Base-by-base conservation (phyloP, 2,329 filamentous ascomycete genomes). In the Penicillium sp. region DNA sequence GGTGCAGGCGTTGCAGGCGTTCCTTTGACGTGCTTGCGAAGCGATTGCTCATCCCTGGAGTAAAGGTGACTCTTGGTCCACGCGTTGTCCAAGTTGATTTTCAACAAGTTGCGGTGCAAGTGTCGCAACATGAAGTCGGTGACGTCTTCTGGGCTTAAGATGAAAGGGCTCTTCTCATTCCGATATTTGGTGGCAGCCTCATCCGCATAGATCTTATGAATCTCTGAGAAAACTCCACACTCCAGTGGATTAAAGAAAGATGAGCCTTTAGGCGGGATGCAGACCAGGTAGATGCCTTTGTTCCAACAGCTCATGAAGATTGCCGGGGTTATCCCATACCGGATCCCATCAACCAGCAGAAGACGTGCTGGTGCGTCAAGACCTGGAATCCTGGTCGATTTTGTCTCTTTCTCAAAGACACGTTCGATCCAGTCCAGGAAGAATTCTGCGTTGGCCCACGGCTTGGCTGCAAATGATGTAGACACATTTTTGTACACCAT, bases 261-360 rank as follows among this genome's bases (percentile, higher is more conserved):
- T 2, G 49, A 52, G 2, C 49, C 49, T 28, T 38, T 52, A n/a
- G 25, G 49, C 35, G 49, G 49, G 5, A 52, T 41, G 11, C 49
- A 52, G 0, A 28, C 14, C 35, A 52, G 11, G 22, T 52, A 52
- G 15, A 52, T 52, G 15, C 37, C 49, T 28, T 38, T 52, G 1
- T 28, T 38, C 20, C 20, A 52, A 8, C 49, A 52, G 25, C 37
- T 52, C 49, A 52, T 52, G 49, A 52, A 52, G 14, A 28, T 39
- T 20, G 34, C 20, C 14, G 49, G 49, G 25, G 37, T 52, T 7
- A 52, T 52, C 1, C 35, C 37, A 7, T 52, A 52, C 6, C 35
- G 22, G 14, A 28, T 15, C 3, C 49, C 49, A 39, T 52, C 49
- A 28, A 52, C 49, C 5, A 52, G 35, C 15, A 39, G 20, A 39